Evolutionary conservation across 176 grass and related monocot species (phyloP), one percentile per base, ranked within the genome.

Genomic region (Pontederia paniculata): DNA sequence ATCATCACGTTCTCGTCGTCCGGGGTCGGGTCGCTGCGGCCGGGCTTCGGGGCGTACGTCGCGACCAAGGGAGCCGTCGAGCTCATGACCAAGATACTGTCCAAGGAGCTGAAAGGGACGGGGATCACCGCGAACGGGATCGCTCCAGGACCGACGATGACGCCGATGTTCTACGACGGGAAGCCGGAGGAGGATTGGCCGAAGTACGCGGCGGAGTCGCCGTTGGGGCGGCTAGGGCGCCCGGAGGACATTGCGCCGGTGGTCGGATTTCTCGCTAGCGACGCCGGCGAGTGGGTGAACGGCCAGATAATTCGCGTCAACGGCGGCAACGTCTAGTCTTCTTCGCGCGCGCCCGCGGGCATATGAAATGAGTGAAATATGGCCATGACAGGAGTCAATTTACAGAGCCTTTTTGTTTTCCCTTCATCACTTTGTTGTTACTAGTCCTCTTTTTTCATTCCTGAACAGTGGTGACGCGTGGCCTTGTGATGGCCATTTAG

Each of bases 241-340:
- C 76, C 71, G 14, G 81, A 79, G 67, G 71, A 84, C 67, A 66
- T 84, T 46, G 81, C 76, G 18, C 81, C 76, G 45, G 25, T 84
- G 17, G 76, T 84, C 0, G 71, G 76, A 1, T 79, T 84, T 72
- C 48, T 79, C 50, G 76, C 71, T 3, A 79, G 72, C 50, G 81
- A 79, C 22, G 60, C 76, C 17, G 81, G 81, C n/a, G 58, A 48
- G n/a, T 84, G 72, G 76, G 72, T 84, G 1, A 84, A 84, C 42
- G 76, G 66, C 2, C 81, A 84, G 62, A 63, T 84, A 6, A 48
- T 84, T 20, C 76, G 76, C 13, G 78, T 51, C 56, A 84, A 84
- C 21, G 81, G 76, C 23, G 76, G 76, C 67, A 66, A 43, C 65
- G 46, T 68, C 25, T 22, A 4, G 57, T n/a, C 11, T 20, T 0